Evolutionary conservation across 1,139 yeast genomes (phyloP), one percentile per base, ranked within the genome.

Genomic region (Pichia cactophila): DNA sequence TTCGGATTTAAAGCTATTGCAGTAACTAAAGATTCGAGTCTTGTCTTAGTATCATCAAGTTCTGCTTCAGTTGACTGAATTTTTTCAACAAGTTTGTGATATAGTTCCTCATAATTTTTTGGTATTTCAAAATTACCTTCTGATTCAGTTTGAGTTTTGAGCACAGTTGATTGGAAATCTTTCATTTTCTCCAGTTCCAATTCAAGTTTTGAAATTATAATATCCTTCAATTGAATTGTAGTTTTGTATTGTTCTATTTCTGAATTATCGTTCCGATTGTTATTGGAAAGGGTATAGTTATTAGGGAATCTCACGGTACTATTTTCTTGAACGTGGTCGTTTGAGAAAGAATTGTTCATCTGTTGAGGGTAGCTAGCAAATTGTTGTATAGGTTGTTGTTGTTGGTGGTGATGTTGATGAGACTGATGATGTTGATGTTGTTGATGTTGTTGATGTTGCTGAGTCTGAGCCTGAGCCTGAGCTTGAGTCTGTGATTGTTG

Each of bases 1-100:
- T 68, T 59, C 8, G 79, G 78, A 51, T 71, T 71, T 48, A 75
- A 56, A 3, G 78, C 68, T 26, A 76, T 62, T 0, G 83, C 80
- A 3, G 82, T 75, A 29, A 83, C 61, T n/a, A 85, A 59, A 17
- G 85, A 75, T 58, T 86, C 94, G 46, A 86, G 68, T 55, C 85
- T 72, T 29, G 69, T 61, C 54, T 81, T 83, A 3, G 87, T 77
- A 33, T 79, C 82, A 16, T 74, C 74, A 51, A 84, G 69, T 57
- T 84, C 87, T 26, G 65, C 62, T 35, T 77, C 77, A 48, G 79
- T 78, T 39, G 71, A 72, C 46, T 72, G 73, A 47, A 81, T 67
- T n/a, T 77, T 69, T 49, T 68, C 69, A 6, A 80, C 70, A 58
- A 81, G 68, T 54, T 77, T 77, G 52, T 69, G 69, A 58, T 76